Percentiles rank a stretch among this genome's conserved stretches.
These are phyloP conservation scores for Rhodotorula mucilaginosa DNA, from an alignment of 1,284 basidiomycete species.

Conservation along the genomic window DNA sequence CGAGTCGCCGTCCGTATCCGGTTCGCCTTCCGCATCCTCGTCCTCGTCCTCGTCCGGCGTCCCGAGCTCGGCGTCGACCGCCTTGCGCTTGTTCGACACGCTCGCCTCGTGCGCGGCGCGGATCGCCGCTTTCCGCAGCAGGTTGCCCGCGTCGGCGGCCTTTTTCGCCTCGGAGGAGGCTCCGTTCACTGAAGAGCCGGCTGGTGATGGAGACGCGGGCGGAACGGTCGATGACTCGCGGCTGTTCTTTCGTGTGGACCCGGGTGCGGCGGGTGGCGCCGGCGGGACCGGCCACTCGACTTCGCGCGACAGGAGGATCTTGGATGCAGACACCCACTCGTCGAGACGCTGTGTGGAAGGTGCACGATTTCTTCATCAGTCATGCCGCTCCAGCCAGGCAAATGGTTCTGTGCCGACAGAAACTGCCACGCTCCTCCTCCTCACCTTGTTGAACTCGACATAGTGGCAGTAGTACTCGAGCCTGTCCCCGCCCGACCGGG, in stretches of 20 bases:
- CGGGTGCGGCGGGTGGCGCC: slow-evolving; percentile 43
- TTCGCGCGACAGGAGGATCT: slow-evolving; percentile 78
- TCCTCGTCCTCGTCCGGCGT: slow-evolving; percentile 45
- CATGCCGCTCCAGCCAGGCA: too few species aligned
- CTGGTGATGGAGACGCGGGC: slow-evolving; percentile 41
- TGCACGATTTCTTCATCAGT: neutral
- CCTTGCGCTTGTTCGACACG: slow-evolving; percentile 31
- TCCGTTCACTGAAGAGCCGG: slow-evolving; percentile 34
- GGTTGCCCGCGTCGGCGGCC: slow-evolving; percentile 63
- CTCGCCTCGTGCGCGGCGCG: slow-evolving; percentile 39
- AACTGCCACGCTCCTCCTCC: neutral
- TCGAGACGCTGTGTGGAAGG: slow-evolving; percentile 65
- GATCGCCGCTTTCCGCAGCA: slow-evolving; percentile 43
- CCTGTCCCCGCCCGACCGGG: slow-evolving; percentile 7
- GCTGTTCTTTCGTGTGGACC: slow-evolving; percentile 38
- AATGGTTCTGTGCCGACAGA: too few species aligned
- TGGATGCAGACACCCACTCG: slow-evolving; percentile 91
- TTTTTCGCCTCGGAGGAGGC: slow-evolving; percentile 56
- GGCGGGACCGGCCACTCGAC: slow-evolving; percentile 81
- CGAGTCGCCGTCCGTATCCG: slow-evolving; percentile 51
- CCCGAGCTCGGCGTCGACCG: slow-evolving; percentile 23
- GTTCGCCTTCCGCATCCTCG: slow-evolving; percentile 46
- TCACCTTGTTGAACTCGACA: slow-evolving; percentile 87
- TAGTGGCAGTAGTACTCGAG: slow-evolving; percentile 96
- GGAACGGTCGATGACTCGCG: slow-evolving; percentile 30